Conservation (phyloP, 108 stramenopile genomes). For the Pseudonitzschia multistriata region DNA sequence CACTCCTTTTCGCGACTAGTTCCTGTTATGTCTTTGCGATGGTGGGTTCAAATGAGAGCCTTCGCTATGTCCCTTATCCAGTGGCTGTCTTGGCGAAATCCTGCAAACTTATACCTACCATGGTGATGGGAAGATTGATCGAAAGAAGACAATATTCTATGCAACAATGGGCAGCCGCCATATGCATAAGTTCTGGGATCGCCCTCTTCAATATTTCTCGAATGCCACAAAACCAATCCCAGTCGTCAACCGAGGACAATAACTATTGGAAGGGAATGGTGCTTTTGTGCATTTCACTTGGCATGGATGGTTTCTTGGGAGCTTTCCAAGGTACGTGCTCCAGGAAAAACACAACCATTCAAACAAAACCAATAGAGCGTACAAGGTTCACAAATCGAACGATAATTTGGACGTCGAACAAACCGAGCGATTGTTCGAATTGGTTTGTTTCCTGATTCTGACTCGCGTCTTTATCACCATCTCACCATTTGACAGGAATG, state of each 20-base stretch:
- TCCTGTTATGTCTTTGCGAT: conserved; percentile 75
- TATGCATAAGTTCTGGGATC: conserved; percentile 74
- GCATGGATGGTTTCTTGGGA: conserved; percentile 76
- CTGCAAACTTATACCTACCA: conserved; percentile 93
- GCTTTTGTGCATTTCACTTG: conserved; percentile 57
- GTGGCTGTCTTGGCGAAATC: conserved; percentile 91
- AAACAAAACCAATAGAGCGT: neutral
- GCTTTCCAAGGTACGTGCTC: conserved; percentile 62
- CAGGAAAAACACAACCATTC: neutral
- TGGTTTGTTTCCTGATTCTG: neutral
- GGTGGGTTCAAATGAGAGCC: conserved; percentile 72
- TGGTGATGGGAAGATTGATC: conserved; percentile 73
- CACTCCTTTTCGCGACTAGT: conserved; percentile 41
- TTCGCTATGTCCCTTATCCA: conserved; percentile 88
- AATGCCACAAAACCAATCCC: conserved; percentile 39
- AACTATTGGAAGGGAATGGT: conserved; percentile 63
- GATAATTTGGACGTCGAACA: no score
- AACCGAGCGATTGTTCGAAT: no score
- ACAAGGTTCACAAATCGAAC: neutral
- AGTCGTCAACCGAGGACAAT: neutral
- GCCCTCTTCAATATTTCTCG: conserved; percentile 69
- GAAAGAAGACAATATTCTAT: conserved; percentile 51
- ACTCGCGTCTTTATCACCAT: neutral
- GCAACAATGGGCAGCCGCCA: conserved; percentile 75
- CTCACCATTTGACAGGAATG: conserved; percentile 2